Percentiles rank a stretch among this genome's conserved stretches.
phyloP scores from a whole-genome alignment of 2,329 filamentous ascomycete species.

The Trichoderma hamatum region DNA sequence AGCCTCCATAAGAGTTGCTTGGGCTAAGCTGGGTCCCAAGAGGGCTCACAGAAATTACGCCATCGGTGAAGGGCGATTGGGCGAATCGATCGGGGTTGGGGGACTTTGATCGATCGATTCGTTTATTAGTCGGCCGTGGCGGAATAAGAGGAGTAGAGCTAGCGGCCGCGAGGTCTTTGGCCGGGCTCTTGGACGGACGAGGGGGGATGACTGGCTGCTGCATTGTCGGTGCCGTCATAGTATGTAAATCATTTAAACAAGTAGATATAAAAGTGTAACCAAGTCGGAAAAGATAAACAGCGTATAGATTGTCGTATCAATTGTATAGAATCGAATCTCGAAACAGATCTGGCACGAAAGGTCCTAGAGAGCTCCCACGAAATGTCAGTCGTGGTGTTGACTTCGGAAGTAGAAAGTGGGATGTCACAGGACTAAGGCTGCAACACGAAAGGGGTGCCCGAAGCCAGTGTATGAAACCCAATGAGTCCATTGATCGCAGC shows the following conservation, averaged over 20 bases:
- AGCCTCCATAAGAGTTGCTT: constrained; percentile 39
- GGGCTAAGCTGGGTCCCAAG: constrained; percentile 42
- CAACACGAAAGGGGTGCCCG: constrained; percentile 18
- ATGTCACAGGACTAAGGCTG: constrained; percentile 24
- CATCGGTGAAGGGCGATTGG: constrained; percentile 82
- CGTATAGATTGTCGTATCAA: not conserved
- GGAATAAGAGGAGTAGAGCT: constrained; percentile 68
- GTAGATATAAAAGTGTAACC: not conserved
- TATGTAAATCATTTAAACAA: constrained; percentile 25
- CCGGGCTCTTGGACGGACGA: constrained; percentile 56
- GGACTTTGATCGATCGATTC: constrained; percentile 74
- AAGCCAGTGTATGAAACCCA: constrained; percentile 3
- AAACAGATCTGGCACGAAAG: not conserved
- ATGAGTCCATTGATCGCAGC: constrained; percentile 6
- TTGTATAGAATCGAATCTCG: not conserved
- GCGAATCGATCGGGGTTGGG: constrained; percentile 79
- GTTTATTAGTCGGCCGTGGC: constrained; percentile 72
- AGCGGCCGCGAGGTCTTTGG: constrained; percentile 44
- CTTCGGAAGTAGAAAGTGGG: not conserved
- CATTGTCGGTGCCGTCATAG: constrained; percentile 56
- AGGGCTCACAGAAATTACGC: constrained; percentile 54
- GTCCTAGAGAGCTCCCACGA: not conserved
- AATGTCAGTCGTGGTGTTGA: constrained; percentile 3
- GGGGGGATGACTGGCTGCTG: constrained; percentile 59
- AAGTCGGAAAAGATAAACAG: not conserved